Percentiles rank a stretch among this genome's conserved stretches.
These are phyloP conservation scores for Apophysomyces trapeziformis DNA, from an alignment of 371 early-diverging fungal genomes.

Conservation along the genomic window DNA sequence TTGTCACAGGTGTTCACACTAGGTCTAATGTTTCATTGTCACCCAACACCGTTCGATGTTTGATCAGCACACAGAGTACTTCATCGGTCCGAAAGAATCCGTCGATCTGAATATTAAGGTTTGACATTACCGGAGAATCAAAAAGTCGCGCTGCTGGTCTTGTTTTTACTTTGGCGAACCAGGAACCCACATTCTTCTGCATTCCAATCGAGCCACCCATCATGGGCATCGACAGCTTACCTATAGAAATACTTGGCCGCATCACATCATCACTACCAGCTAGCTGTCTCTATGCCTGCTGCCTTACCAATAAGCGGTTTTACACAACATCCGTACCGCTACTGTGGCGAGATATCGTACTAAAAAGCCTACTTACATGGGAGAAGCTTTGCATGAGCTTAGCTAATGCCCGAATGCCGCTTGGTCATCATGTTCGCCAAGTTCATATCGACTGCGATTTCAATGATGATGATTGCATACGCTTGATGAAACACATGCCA, in stretches of 20 bases:
- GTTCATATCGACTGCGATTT: slow-evolving; percentile 15
- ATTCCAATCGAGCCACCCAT: background rate
- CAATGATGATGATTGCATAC: slow-evolving; percentile 31
- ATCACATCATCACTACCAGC: slow-evolving; percentile 14
- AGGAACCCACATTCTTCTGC: background rate
- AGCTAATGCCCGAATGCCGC: background rate
- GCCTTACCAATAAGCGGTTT: slow-evolving; percentile 24
- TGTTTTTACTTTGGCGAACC: too few relatives aligned
- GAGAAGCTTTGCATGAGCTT: background rate
- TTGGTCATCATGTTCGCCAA: slow-evolving; percentile 22
- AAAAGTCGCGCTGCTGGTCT: too few relatives aligned
- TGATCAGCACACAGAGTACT: too few relatives aligned
- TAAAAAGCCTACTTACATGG: background rate
- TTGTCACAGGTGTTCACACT: too few relatives aligned
- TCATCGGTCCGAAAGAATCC: too few relatives aligned
- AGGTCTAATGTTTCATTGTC: too few relatives aligned
- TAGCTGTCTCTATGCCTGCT: slow-evolving; percentile 18
- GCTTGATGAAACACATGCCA: slow-evolving; percentile 30
- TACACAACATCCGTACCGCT: slow-evolving; percentile 22
- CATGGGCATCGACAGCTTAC: slow-evolving; percentile 25
- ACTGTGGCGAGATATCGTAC: slow-evolving; percentile 19
- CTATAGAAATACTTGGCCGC: slow-evolving; percentile 23
- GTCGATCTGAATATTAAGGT: too few relatives aligned
- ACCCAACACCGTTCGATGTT: too few relatives aligned
- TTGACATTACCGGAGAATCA: too few relatives aligned